Evolutionary conservation across 306 rosid genomes (phyloP), one percentile per base, ranked within the genome.

Genomic region (Quercus suber): DNA sequence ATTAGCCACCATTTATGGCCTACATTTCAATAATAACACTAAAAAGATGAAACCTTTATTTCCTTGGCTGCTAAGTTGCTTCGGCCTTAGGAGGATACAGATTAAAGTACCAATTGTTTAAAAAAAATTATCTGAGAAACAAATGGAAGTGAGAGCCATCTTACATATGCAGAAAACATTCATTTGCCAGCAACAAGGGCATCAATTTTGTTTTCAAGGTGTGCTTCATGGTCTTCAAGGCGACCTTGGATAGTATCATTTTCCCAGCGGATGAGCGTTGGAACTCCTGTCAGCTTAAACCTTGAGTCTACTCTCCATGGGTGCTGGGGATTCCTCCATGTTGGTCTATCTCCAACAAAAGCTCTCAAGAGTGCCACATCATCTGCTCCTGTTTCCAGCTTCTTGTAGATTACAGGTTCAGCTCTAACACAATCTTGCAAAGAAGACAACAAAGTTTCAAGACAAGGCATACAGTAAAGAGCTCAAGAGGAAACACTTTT

Each of bases 151-250:
- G 15, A 25, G n/a, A 63, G 3, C 52, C 75, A 77, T 64, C 27
- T 14, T 53, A 33, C 25, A 14, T 14, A 21, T 9, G 53, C 37
- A 58, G 63, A 11, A 15, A 25, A 21, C 78, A 84, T 72, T 90
- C 75, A 82, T 41, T 87, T 89, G 30, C 51, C 90, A n/a, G 84
- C 81, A 72, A 92, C 68, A 72, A 94, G 92, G 14, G 91, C 86
- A 64, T 86, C 83, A 20, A 94, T 92, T 84, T 94, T 94, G 57
- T 71, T 57, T 69, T 89, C 95, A 73, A 86, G n/a, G 81, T 92
- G 94, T 41, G 97, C 96, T 89, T 92, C 96, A 74, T 92, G 33
- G 83, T 91, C 99, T 83, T 91, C 98, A 14, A 95, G 90, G 81
- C 97, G 92, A 79, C 90, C 94, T 55, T 82, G 86, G 84, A 91